A percentile compares a stretch with the other conserved stretches of the same genome.
Evolutionary conservation across 495 filamentous ascomycete species (phyloP).

Genomic region (Astrothelium macrocarpum): DNA sequence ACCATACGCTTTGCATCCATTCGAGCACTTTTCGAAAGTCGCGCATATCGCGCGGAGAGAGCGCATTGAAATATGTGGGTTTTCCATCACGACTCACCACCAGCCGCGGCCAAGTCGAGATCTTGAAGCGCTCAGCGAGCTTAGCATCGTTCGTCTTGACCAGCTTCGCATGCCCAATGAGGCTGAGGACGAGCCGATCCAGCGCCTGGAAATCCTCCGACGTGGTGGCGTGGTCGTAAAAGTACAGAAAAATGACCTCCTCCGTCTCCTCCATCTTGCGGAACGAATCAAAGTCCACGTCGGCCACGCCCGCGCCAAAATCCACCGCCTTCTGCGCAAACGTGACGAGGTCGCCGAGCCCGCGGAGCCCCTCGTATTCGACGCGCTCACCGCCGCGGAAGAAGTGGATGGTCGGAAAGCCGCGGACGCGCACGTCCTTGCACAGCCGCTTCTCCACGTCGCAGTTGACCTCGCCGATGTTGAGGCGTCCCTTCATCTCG

Average conservation of each 20-base stretch:
- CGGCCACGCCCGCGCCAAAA: constrained; percentile 61
- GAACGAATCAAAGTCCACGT: constrained; percentile 68
- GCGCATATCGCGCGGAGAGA: constrained; percentile 82
- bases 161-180: constrained; percentile 84
- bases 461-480: constrained; percentile 95
- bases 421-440: constrained; percentile 69
- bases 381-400: constrained; percentile 86
- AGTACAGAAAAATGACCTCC: constrained; percentile 92
- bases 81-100: constrained; percentile 82
- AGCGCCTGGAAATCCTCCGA: constrained; percentile 83
- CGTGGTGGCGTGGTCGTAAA: constrained; percentile 91
- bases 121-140: constrained; percentile 75
- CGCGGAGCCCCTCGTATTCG: constrained; percentile 87
- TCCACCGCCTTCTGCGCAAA: constrained; percentile 83
- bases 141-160: constrained; percentile 73
- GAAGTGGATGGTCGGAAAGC: constrained; percentile 84
- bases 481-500: constrained; percentile 77
- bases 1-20: constrained; percentile 96
- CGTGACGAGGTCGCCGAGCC: constrained; percentile 77
- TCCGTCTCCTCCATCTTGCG: constrained; percentile 83
- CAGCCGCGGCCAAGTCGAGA: constrained; percentile 87
- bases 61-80: constrained; percentile 74
- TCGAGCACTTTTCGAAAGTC: constrained; percentile 67
- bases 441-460: constrained; percentile 74
- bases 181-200: constrained; percentile 70